These are phyloP conservation scores for Drosera spatulata DNA, from an alignment of 179 eudicot genomes.

Conservation along the genomic window DNA sequence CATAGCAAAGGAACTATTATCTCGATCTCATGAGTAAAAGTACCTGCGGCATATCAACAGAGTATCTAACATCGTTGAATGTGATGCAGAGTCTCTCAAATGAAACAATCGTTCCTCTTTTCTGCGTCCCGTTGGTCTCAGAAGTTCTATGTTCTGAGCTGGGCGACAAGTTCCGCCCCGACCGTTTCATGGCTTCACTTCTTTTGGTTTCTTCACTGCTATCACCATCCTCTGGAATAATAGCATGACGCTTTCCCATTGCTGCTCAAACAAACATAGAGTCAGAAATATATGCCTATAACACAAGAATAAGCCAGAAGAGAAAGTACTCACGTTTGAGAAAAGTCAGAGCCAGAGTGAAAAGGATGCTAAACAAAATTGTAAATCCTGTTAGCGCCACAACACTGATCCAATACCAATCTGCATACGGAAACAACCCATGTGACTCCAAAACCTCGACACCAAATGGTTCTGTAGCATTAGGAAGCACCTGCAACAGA, in stretches of 20 bases:
- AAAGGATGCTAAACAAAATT: slow-evolving; percentile 16
- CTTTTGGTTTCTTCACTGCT: background rate
- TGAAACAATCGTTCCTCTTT: slow-evolving; percentile 34
- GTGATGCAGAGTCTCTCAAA: slow-evolving; percentile 29
- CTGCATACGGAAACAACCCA: slow-evolving; percentile 16
- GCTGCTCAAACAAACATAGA: background rate
- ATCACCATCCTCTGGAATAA: background rate
- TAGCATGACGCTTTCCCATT: slow-evolving; percentile 2
- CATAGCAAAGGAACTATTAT: no score
- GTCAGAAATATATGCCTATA: no score
- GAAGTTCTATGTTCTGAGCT: no score
- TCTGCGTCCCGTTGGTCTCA: background rate
- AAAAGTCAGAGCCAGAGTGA: slow-evolving; percentile 3
- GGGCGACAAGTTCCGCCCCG: no score
- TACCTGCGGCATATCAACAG: slow-evolving; percentile 35
- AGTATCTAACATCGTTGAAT: slow-evolving; percentile 27
- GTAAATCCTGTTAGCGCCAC: slow-evolving; percentile 22
- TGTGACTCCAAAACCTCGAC: slow-evolving; percentile 11
- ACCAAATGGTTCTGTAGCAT: slow-evolving; percentile 14
- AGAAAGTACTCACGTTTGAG: slow-evolving; percentile 5
- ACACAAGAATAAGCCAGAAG: background rate
- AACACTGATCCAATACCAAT: slow-evolving; percentile 34
- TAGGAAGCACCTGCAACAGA: slow-evolving; percentile 6
- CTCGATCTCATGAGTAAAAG: background rate
- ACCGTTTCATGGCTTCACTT: background rate